phyloP scores from a whole-genome alignment of 352 stramenopile species.

The Globisporangium orthogonon region DNA sequence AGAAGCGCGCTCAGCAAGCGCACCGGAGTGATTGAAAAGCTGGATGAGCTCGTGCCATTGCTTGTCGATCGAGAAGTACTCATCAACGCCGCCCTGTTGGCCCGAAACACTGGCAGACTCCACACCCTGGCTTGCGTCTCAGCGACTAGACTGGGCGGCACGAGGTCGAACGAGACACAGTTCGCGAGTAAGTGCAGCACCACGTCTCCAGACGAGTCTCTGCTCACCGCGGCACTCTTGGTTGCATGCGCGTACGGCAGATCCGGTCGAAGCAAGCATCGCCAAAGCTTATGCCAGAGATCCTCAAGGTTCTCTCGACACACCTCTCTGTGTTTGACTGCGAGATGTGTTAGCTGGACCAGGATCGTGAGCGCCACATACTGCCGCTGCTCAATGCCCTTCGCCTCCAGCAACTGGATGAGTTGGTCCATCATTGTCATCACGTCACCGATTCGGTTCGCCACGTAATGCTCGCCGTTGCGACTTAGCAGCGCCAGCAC shows the following conservation, averaged over 20 bases:
- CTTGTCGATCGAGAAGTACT: slow-evolving; percentile 5
- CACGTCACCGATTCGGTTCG: slow-evolving; percentile 50
- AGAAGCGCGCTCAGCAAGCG: slow-evolving; percentile 15
- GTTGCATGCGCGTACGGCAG: slow-evolving; percentile 44
- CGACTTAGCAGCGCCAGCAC: slow-evolving; percentile 37
- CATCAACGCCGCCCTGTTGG: neutral
- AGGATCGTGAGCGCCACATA: slow-evolving; percentile 37
- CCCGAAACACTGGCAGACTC: slow-evolving; percentile 40
- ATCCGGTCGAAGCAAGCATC: slow-evolving; percentile 40
- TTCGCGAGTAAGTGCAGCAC: slow-evolving; percentile 45
- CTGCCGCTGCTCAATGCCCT: slow-evolving; percentile 44
- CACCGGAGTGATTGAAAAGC: slow-evolving; percentile 10
- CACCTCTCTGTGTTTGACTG: slow-evolving; percentile 20
- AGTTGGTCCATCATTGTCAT: slow-evolving; percentile 51
- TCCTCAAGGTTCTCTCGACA: slow-evolving; percentile 33
- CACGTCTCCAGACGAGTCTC: slow-evolving; percentile 37
- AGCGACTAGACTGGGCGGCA: slow-evolving; percentile 28
- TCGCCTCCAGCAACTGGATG: slow-evolving; percentile 29
- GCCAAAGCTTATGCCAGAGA: slow-evolving; percentile 40
- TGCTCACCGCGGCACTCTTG: slow-evolving; percentile 30
- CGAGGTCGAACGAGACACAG: slow-evolving; percentile 33
- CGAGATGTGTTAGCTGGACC: slow-evolving; percentile 43
- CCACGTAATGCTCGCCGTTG: slow-evolving; percentile 45
- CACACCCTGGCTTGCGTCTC: slow-evolving; percentile 26
- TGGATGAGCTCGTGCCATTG: slow-evolving; percentile 2